phyloP scores from a whole-genome alignment of 352 stramenopile species.

The Pythium aquatile region DNA sequence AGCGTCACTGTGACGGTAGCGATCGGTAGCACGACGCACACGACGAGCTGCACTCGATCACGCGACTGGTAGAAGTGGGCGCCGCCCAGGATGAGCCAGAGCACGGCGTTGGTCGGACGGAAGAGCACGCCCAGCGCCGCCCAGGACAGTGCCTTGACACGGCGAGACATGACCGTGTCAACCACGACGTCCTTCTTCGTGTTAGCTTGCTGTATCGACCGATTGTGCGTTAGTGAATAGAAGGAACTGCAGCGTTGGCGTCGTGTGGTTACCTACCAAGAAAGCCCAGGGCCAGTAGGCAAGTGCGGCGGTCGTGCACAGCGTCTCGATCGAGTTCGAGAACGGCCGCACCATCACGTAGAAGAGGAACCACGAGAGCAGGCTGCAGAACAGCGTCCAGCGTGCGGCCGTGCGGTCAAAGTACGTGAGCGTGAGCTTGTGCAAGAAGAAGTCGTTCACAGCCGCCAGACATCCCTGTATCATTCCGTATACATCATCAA shows the following conservation, averaged over 20 bases:
- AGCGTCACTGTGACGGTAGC: slow-evolving; percentile 39
- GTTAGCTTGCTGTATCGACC: slow-evolving; percentile 5
- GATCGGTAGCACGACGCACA: slow-evolving; percentile 58
- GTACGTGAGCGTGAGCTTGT: slow-evolving; percentile 61
- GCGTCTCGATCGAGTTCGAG: slow-evolving; percentile 83
- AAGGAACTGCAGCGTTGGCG: too few species aligned
- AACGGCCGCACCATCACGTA: slow-evolving; percentile 86
- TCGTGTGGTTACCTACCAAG: slow-evolving; percentile 30
- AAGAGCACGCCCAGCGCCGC: slow-evolving; percentile 80
- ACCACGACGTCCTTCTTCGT: slow-evolving; percentile 30
- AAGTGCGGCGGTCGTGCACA: slow-evolving; percentile 74
- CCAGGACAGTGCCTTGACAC: slow-evolving; percentile 39
- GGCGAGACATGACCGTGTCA: slow-evolving; percentile 13
- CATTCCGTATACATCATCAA: background rate
- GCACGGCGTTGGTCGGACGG: slow-evolving; percentile 70
- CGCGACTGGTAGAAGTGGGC: slow-evolving; percentile 50
- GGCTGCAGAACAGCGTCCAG: slow-evolving; percentile 69
- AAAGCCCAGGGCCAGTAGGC: slow-evolving; percentile 81
- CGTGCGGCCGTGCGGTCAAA: slow-evolving; percentile 65
- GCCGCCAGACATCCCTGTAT: slow-evolving; percentile 54
- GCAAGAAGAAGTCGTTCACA: slow-evolving; percentile 72
- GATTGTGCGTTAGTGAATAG: slow-evolving; percentile 1
- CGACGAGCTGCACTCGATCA: slow-evolving; percentile 39
- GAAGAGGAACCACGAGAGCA: slow-evolving; percentile 86
- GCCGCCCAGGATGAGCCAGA: slow-evolving; percentile 74